Evolutionary conservation across 805 yeast species (phyloP).

Genomic region (Groenewaldozyma tartarivorans): DNA sequence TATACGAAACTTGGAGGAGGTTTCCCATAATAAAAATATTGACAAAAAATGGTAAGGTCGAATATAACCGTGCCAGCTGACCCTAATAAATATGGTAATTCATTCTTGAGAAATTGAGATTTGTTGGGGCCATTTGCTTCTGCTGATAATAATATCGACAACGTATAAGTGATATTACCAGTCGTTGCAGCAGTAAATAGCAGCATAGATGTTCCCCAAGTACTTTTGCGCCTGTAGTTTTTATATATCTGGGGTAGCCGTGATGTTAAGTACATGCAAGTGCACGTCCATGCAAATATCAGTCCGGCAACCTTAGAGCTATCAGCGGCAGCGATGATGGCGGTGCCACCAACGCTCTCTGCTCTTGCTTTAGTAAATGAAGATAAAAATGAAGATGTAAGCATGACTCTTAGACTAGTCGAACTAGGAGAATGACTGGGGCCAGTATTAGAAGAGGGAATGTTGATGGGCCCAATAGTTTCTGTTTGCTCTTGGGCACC

Average conservation of each 20-base stretch:
- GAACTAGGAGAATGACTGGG: conserved; percentile 4
- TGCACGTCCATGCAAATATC: conserved; percentile 69
- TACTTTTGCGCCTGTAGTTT: conserved; percentile 70
- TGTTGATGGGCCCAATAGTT: no score
- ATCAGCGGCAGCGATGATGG: not conserved
- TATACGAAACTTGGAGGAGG: not conserved
- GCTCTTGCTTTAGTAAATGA: conserved; percentile 23
- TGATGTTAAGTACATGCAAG: conserved; percentile 63
- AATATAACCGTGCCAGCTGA: conserved; percentile 77
- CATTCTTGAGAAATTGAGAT: conserved; percentile 47
- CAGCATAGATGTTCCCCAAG: conserved; percentile 75
- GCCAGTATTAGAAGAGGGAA: not conserved
- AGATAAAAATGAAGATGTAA: conserved; percentile 26
- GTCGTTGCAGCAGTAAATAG: conserved; percentile 68
- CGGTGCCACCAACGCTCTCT: conserved; percentile 14
- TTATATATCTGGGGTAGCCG: conserved; percentile 78
- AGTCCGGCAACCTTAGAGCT: conserved; percentile 29
- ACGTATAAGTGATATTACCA: conserved; percentile 70
- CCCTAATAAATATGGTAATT: conserved; percentile 76
- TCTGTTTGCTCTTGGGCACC: no score
- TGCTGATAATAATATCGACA: conserved; percentile 58
- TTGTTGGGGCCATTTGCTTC: conserved; percentile 37
- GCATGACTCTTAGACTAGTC: conserved; percentile 11
- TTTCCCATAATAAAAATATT: conserved; percentile 19
- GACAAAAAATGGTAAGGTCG: conserved; percentile 43